A percentile compares a stretch with the other conserved stretches of the same genome.
Conservation (phyloP, 306 rosid genomes). For the Inga laurina region DNA sequence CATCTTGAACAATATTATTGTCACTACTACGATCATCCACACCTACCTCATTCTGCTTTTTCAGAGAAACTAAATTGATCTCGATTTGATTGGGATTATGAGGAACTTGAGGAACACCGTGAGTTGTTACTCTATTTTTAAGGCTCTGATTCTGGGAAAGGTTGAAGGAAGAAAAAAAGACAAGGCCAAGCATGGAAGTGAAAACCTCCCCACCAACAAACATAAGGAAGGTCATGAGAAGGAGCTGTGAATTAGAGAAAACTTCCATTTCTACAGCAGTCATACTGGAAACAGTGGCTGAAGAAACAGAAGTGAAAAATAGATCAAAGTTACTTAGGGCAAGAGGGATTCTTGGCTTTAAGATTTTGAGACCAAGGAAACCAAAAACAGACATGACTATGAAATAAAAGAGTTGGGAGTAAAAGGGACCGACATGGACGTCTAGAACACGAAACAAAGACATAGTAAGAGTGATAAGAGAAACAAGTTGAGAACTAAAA, state of each 20-base stretch:
- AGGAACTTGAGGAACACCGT: not conserved
- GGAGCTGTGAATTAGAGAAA: constrained; percentile 54
- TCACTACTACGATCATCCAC: not conserved
- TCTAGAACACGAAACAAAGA: not conserved
- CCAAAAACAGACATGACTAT: constrained; percentile 49
- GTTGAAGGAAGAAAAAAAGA: not conserved
- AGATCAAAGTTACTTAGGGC: constrained; percentile 42
- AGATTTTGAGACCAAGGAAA: constrained; percentile 47
- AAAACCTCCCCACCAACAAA: constrained; percentile 68
- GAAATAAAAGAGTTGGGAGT: constrained; percentile 45
- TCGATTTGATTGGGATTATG: constrained; percentile 27
- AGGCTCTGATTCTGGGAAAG: not conserved
- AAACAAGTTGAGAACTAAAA: not conserved
- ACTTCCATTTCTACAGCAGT: constrained; percentile 62
- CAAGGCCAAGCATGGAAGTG: constrained; percentile 55
- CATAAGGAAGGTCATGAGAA: constrained; percentile 59
- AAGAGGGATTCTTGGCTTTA: constrained; percentile 37
- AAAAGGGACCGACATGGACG: constrained; percentile 7
- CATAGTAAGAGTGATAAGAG: not conserved
- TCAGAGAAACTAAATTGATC: constrained; percentile 23
- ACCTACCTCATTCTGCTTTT: not conserved
- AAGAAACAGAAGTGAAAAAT: constrained; percentile 77
- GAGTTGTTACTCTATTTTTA: not conserved
- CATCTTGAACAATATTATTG: not conserved
- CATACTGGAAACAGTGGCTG: constrained; percentile 78